Evolutionary conservation across 1,139 yeast genomes (phyloP), one percentile per base, ranked within the genome.

Genomic region (Taphrina deformans): DNA sequence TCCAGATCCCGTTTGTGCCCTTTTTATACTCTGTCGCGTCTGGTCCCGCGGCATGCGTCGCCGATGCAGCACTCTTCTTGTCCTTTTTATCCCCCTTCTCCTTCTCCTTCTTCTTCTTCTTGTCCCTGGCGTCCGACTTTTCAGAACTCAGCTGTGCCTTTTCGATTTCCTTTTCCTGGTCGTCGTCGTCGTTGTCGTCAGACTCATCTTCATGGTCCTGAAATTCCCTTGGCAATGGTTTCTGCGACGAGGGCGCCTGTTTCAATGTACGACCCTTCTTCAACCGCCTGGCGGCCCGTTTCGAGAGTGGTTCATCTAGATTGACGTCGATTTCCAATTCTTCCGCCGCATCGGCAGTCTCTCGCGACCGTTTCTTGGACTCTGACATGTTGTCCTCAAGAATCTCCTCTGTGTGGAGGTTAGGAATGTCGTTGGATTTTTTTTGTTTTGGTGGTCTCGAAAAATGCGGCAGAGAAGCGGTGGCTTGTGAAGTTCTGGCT

Each of bases 261-360:
- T 51, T 52, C 31, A 59, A 23, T 10, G 56, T 31, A 12, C 56
- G 44, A 27, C 63, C 79, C 73, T 88, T 88, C 76, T 95, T 92
- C 71, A 89, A 78, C 71, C 87, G 79, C 78, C 99, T 88, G 72
- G 87, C 87, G 76, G 93, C 97, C 74, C 93, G 93, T 29, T 89
- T 91, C 18, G 97, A 91, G 62, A 92, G 79, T 3, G 90, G 86
- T 53, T 85, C 88, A 31, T 81, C 79, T 66, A 93, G 79, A 73
- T 91, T 93, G 69, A 93, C 89, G 72, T 88, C 96, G 55, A 93
- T 81, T 74, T 90, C 96, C 12, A 72, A 51, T 23, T 72, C 73
- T 31, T 65, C 69, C 41, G 41, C 18, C 16, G 35, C 59, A n/a
- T 52, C 66, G 3, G 9, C 48, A 24, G 65, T 12, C 40, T 56